Evolutionary conservation across 73 alveolate genomes (phyloP).

Genomic region (Stentor coeruleus): DNA sequence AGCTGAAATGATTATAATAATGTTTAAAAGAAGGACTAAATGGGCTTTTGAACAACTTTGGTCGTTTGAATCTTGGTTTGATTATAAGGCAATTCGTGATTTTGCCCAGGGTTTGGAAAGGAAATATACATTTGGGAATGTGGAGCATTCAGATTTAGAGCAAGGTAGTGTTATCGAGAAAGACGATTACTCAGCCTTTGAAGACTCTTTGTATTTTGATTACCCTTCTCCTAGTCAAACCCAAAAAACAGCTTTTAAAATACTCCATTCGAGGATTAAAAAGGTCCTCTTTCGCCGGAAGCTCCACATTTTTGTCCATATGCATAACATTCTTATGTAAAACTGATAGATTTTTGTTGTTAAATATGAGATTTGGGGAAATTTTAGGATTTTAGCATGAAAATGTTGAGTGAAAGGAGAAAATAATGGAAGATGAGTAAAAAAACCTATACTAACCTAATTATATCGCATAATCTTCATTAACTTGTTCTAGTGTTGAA

Average conservation of each 20-base stretch:
- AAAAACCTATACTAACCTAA: too few relatives aligned
- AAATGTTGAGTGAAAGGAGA: too few relatives aligned
- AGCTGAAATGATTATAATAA: too few relatives aligned
- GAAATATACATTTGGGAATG: not conserved
- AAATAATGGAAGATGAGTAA: too few relatives aligned
- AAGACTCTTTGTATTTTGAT: not conserved
- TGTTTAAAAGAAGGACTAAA: not conserved
- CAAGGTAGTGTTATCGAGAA: not conserved
- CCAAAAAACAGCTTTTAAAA: not conserved
- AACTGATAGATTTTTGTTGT: too few relatives aligned
- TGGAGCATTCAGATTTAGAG: not conserved
- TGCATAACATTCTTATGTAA: too few relatives aligned
- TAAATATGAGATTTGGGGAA: too few relatives aligned
- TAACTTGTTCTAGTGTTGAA: not conserved
- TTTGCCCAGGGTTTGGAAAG: not conserved
- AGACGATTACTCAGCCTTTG: not conserved
- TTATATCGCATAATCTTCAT: not conserved
- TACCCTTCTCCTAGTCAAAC: not conserved
- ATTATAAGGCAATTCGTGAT: not conserved
- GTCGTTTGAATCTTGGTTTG: not conserved
- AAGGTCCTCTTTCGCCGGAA: not conserved
- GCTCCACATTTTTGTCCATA: too few relatives aligned
- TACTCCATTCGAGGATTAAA: not conserved
- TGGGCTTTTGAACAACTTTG: not conserved
- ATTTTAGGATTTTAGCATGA: too few relatives aligned